phyloP scores from a whole-genome alignment of 352 stramenopile genomes.

The Bremia lactucae region DNA sequence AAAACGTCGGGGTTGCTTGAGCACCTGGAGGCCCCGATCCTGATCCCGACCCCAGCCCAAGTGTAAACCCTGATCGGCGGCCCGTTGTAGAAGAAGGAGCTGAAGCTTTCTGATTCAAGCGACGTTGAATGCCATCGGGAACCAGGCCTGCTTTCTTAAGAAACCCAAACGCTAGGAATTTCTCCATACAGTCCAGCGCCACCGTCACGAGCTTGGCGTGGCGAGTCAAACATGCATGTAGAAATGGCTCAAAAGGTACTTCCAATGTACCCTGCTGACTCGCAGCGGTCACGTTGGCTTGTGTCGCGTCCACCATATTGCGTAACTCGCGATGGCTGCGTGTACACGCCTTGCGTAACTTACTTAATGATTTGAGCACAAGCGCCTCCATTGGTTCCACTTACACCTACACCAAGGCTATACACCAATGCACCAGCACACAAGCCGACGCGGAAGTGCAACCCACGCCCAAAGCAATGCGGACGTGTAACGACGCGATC shows the following conservation, averaged over 20 bases:
- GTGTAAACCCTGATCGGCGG: conserved; percentile 11
- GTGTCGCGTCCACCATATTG: conserved; percentile 49
- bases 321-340: conserved; percentile 68
- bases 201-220: conserved; percentile 68
- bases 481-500: conserved; percentile 11
- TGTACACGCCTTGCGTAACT: conserved; percentile 66
- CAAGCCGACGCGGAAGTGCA: too few species aligned
- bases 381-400: conserved; percentile 71
- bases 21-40: conserved; percentile 3
- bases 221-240: conserved; percentile 61
- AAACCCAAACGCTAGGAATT: conserved; percentile 85
- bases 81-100: conserved; percentile 9
- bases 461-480: too few species aligned
- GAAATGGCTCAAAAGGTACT: conserved; percentile 65
- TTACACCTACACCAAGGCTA: too few species aligned
- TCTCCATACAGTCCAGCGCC: conserved; percentile 85
- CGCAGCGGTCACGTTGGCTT: conserved; percentile 29
- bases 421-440: too few species aligned
- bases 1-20: conserved; percentile 5
- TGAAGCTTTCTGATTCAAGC: conserved; percentile 46
- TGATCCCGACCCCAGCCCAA: conserved; percentile 7
- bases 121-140: conserved; percentile 48
- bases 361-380: conserved; percentile 60
- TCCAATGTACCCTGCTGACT: conserved; percentile 23
- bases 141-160: conserved; percentile 52